Conservation (phyloP, 2,329 filamentous ascomycete genomes). For the Bimuria novae-zelandiae region DNA sequence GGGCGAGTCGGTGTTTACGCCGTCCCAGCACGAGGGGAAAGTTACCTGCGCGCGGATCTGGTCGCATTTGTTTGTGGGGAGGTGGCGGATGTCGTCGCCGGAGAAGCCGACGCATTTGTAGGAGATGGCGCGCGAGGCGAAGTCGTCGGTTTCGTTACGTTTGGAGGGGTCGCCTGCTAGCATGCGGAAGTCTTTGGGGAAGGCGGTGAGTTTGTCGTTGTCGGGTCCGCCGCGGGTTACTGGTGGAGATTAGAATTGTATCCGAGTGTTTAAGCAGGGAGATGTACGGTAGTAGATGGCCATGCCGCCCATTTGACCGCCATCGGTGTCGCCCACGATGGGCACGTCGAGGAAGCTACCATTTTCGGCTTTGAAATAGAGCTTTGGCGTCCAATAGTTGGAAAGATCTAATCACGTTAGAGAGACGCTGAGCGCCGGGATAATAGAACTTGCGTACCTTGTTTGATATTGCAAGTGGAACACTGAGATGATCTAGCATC, state of each 20-base stretch:
- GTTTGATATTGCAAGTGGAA: constrained; percentile 67
- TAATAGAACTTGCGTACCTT: constrained; percentile 9
- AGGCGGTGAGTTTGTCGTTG: constrained; percentile 69
- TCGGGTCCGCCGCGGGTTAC: constrained; percentile 55
- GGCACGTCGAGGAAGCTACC: constrained; percentile 63
- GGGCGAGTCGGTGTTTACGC: constrained; percentile 59
- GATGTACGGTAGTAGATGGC: constrained; percentile 70
- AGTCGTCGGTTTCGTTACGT: constrained; percentile 57
- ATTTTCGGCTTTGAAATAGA: constrained; percentile 64
- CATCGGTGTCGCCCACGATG: constrained; percentile 54
- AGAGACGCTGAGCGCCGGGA: constrained; percentile 52
- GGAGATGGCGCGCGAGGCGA: constrained; percentile 56
- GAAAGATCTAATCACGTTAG: constrained; percentile 43
- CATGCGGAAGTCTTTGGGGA: constrained; percentile 74
- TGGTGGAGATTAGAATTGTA: constrained; percentile 11
- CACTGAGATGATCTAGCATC: constrained; percentile 64
- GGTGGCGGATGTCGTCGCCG: constrained; percentile 57
- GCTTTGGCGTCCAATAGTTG: constrained; percentile 76
- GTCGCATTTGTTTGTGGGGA: constrained; percentile 71
- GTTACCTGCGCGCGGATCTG: constrained; percentile 69
- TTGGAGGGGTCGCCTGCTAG: constrained; percentile 67
- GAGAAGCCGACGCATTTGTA: constrained; percentile 57
- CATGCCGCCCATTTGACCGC: constrained; percentile 60
- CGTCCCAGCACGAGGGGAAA: constrained; percentile 76
- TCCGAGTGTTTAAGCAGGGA: not conserved